A percentile compares a stretch with the other conserved stretches of the same genome.
phyloP scores from a whole-genome alignment of 2,329 filamentous ascomycete species.

The Escovopsis sp. region DNA sequence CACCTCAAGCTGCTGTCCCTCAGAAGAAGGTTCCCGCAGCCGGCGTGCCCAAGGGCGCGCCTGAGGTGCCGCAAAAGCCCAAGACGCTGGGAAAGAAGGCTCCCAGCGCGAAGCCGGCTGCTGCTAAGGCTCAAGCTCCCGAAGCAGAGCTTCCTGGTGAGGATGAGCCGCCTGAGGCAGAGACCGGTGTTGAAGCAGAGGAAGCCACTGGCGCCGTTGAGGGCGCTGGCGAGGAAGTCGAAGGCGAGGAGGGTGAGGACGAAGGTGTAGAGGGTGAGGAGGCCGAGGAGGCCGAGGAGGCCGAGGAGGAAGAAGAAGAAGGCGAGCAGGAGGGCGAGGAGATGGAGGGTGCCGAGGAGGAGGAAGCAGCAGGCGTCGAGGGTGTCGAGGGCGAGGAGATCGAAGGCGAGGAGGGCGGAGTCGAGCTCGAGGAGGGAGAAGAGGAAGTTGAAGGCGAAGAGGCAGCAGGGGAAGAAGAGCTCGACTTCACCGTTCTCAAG shows the following conservation, averaged over 20 bases:
- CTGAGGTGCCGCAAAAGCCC: background rate
- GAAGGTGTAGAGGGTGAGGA: background rate
- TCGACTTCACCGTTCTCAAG: constrained; percentile 35
- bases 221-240: background rate
- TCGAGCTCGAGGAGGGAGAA: too few relatives aligned
- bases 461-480: constrained; percentile 10
- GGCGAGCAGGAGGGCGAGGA: constrained; percentile 3
- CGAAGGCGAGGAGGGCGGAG: background rate
- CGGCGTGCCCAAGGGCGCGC: background rate
- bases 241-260: background rate
- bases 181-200: too few relatives aligned
- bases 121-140: background rate
- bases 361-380: background rate
- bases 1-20: too few relatives aligned
- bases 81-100: too few relatives aligned
- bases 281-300: background rate
- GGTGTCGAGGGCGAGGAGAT: constrained; percentile 5
- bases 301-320: background rate
- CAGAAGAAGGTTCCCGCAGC: too few relatives aligned
- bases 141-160: background rate
- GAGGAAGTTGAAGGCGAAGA: too few relatives aligned
- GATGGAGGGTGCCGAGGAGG: background rate
- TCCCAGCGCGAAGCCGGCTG: background rate
- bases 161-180: background rate
- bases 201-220: background rate